Conservation (phyloP, 208 protist genomes). For the Wallacemonas sp. region DNA sequence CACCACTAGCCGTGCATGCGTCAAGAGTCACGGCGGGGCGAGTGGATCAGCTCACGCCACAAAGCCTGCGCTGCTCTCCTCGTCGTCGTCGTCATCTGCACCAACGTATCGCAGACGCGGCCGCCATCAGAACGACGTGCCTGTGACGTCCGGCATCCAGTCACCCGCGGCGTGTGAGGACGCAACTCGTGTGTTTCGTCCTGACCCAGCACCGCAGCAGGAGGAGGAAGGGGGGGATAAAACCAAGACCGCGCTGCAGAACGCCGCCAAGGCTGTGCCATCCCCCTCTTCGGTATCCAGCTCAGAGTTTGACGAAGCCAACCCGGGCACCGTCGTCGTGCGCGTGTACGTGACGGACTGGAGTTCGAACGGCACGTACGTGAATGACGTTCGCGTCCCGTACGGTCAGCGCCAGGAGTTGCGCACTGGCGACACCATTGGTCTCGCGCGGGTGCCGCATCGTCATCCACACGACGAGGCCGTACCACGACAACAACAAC, state of each 20-base stretch:
- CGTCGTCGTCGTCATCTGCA: too few relatives aligned
- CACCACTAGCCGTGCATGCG: not conserved
- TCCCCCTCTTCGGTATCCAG: not conserved
- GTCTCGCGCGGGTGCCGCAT: conserved; percentile 41
- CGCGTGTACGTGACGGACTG: conserved; percentile 57
- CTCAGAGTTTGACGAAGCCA: not conserved
- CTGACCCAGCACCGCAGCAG: not conserved
- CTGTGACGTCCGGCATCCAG: not conserved
- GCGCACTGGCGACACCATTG: conserved; percentile 63
- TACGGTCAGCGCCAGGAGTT: conserved; percentile 41
- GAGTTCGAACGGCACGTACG: conserved; percentile 79
- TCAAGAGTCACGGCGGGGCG: too few relatives aligned
- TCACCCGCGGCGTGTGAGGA: not conserved
- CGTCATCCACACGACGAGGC: not conserved
- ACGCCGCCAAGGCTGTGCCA: not conserved
- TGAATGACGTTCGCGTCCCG: conserved; percentile 67
- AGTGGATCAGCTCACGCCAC: too few relatives aligned
- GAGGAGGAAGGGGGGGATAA: not conserved
- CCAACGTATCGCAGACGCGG: too few relatives aligned
- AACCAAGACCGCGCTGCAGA: not conserved
- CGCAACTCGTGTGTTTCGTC: not conserved
- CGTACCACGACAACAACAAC: not conserved
- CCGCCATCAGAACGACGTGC: not conserved
- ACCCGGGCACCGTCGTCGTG: conserved; percentile 2
- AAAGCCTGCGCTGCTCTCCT: too few relatives aligned